These are phyloP conservation scores for Colletotrichum lupini DNA, from an alignment of 2,329 filamentous ascomycete genomes.

Conservation along the genomic window DNA sequence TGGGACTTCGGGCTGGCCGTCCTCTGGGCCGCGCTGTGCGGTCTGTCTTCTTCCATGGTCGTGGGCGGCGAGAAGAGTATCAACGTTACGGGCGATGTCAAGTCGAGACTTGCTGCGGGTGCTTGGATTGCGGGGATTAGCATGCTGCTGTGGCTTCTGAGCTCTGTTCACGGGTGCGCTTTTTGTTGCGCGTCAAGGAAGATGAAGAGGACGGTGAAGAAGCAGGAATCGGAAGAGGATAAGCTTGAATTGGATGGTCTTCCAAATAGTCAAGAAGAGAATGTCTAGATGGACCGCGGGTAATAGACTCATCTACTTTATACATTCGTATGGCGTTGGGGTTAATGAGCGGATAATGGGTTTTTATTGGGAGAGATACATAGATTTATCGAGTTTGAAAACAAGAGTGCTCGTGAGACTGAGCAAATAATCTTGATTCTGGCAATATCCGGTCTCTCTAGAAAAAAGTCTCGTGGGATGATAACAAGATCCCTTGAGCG, in stretches of 20 bases:
- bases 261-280: neutral
- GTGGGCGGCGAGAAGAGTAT: neutral
- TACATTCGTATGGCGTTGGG: neutral
- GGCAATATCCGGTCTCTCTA: neutral
- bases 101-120: conserved; percentile 7
- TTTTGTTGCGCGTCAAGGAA: conserved; percentile 19
- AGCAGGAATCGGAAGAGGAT: neutral
- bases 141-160: conserved; percentile 23
- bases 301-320: neutral
- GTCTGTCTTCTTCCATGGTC: neutral
- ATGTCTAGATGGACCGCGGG: neutral
- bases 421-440: too few relatives aligned
- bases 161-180: conserved; percentile 9
- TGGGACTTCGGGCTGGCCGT: conserved; percentile 28
- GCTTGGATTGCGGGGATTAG: conserved; percentile 23
- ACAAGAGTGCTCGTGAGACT: too few relatives aligned
- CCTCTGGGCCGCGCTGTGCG: conserved; percentile 31
- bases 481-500: neutral
- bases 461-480: neutral
- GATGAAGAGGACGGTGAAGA: neutral
- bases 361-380: too few relatives aligned
- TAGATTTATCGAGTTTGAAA: too few relatives aligned
- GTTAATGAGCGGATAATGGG: too few relatives aligned
- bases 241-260: conserved; percentile 10
- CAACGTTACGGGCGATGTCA: neutral